These are phyloP conservation scores for Brassica rapa DNA, from an alignment of 345 rosid genomes.

Conservation along the genomic window DNA sequence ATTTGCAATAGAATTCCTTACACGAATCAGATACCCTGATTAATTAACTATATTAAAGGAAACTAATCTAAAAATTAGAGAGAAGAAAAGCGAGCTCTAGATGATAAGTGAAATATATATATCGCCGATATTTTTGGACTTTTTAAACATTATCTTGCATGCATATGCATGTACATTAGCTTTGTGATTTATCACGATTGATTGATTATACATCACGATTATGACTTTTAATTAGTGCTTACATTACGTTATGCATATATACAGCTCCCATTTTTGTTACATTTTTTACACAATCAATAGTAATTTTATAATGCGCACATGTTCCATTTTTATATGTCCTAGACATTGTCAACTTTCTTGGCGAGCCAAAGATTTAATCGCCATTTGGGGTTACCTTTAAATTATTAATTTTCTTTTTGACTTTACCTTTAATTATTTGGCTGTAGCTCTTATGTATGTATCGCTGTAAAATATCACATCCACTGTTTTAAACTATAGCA, in stretches of 20 bases:
- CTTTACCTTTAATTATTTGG: background rate
- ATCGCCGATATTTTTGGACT: background rate
- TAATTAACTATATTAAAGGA: background rate
- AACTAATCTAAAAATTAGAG: background rate
- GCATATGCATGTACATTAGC: constrained; percentile 5
- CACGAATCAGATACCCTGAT: constrained; percentile 2
- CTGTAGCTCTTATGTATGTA: background rate
- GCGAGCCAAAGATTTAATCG: constrained; percentile 2
- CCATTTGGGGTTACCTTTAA: constrained; percentile 21
- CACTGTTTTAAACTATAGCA: constrained; percentile 16
- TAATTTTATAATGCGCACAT: background rate
- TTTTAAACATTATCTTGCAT: constrained; percentile 16
- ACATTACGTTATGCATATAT: background rate
- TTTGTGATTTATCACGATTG: constrained; percentile 9
- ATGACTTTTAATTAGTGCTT: background rate
- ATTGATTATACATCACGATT: background rate
- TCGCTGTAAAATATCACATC: background rate
- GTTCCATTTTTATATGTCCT: background rate
- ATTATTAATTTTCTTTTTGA: background rate
- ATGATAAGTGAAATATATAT: background rate
- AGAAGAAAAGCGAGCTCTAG: background rate
- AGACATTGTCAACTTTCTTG: constrained; percentile 24
- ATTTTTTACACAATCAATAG: background rate
- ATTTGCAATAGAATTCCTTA: background rate
- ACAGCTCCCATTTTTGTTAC: background rate